A percentile compares a stretch with the other conserved stretches of the same genome.
Evolutionary conservation across 805 yeast genomes (phyloP).

Genomic region (Blastobotrys mokoenaii): DNA sequence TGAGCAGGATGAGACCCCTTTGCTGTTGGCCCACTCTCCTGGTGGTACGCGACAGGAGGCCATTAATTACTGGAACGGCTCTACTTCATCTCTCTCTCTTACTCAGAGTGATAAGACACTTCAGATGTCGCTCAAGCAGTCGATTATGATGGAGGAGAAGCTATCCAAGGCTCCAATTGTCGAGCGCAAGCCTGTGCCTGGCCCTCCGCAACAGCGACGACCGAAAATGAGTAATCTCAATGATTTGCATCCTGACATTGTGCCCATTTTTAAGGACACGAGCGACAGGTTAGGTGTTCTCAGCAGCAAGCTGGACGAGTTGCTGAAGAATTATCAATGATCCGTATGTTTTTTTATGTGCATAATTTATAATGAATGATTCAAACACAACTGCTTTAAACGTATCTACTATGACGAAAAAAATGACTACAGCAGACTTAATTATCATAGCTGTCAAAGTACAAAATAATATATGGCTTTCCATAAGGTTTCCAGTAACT

Average conservation of each 20-base stretch:
- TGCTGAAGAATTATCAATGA: slow-evolving; percentile 8
- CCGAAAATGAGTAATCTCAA: slow-evolving; percentile 2
- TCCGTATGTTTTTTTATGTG: not conserved
- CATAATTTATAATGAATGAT: too few relatives aligned
- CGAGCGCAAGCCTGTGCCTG: too few relatives aligned
- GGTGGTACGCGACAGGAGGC: not conserved
- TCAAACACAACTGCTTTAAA: too few relatives aligned
- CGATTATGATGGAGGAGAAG: too few relatives aligned
- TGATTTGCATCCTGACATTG: slow-evolving; percentile 20
- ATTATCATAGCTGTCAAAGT: too few relatives aligned
- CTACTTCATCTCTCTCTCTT: slow-evolving; percentile 8
- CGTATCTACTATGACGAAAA: too few relatives aligned
- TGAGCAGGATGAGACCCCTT: slow-evolving; percentile 10
- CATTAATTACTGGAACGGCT: slow-evolving; percentile 1
- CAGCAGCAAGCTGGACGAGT: slow-evolving; percentile 10
- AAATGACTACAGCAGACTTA: too few relatives aligned
- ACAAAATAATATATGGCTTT: too few relatives aligned
- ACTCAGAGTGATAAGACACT: not conserved
- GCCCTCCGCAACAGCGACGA: not conserved
- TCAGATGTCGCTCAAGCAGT: too few relatives aligned
- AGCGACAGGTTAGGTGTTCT: slow-evolving; percentile 18
- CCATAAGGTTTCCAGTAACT: too few relatives aligned
- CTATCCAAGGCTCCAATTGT: too few relatives aligned
- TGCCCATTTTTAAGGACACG: slow-evolving; percentile 20
- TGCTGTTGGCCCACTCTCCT: slow-evolving; percentile 4